A percentile compares a stretch with the other conserved stretches of the same genome.
Evolutionary conservation across 768 basidiomycete species (phyloP).

Genomic region (Pulveroboletus sp.): DNA sequence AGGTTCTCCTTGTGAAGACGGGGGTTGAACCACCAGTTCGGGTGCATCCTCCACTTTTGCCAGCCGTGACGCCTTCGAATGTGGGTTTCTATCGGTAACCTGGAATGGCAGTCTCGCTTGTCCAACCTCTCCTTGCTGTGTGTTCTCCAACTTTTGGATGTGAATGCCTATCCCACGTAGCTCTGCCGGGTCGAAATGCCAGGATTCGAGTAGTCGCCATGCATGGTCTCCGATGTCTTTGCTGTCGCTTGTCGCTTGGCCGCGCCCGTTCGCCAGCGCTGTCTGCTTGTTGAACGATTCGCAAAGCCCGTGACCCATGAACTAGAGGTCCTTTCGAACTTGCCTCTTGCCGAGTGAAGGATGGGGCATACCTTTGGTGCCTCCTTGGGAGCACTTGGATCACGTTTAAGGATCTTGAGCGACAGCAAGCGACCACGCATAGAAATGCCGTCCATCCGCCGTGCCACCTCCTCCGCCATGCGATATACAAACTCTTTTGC

Average conservation of each 20-base stretch:
- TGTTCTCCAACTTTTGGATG: slow-evolving; percentile 78
- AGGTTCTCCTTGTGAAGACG: slow-evolving; percentile 32
- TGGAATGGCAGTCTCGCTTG: slow-evolving; percentile 65
- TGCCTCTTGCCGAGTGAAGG: not conserved
- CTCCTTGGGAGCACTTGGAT: slow-evolving; percentile 82
- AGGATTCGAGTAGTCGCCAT: slow-evolving; percentile 66
- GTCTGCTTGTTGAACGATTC: slow-evolving; percentile 76
- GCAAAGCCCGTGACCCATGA: slow-evolving; percentile 87
- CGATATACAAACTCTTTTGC: slow-evolving; percentile 74
- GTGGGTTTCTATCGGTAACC: slow-evolving; percentile 8
- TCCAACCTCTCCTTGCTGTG: slow-evolving; percentile 37
- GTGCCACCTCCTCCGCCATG: slow-evolving; percentile 74
- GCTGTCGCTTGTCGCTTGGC: slow-evolving; percentile 69
- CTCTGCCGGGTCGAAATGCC: slow-evolving; percentile 79
- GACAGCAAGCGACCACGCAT: slow-evolving; percentile 75
- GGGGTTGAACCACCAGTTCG: slow-evolving; percentile 29
- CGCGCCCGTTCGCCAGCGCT: slow-evolving; percentile 53
- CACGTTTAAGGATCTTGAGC: slow-evolving; percentile 85
- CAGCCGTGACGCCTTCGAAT: slow-evolving; percentile 4
- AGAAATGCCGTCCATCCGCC: slow-evolving; percentile 60
- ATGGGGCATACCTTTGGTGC: slow-evolving; percentile 68
- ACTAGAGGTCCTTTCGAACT: slow-evolving; percentile 42
- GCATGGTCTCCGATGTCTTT: slow-evolving; percentile 71
- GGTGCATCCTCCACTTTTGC: slow-evolving; percentile 6
- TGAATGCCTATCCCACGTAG: slow-evolving; percentile 92